phyloP scores from a whole-genome alignment of 192 early-diverging fungal species.

The Obelidium mucronatum region DNA sequence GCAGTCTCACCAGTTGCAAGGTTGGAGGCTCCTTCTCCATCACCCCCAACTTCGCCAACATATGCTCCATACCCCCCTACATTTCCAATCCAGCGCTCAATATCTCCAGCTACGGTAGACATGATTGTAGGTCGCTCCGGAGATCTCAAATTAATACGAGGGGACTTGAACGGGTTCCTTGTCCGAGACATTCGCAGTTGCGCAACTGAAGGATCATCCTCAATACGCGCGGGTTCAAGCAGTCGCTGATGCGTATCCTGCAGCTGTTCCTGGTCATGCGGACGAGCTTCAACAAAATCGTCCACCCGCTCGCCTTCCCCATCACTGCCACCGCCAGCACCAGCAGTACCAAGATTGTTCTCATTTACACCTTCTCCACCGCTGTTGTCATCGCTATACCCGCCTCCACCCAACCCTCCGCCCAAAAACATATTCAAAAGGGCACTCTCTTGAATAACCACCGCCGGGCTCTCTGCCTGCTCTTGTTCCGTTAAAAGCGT shows the following conservation, averaged over 20 bases:
- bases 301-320: background rate
- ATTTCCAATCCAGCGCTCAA: background rate
- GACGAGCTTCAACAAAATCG: background rate
- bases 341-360: background rate
- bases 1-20: background rate
- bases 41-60: background rate
- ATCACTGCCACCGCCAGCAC: background rate
- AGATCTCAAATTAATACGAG: background rate
- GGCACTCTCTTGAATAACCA: background rate
- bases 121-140: background rate
- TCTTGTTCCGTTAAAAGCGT: background rate
- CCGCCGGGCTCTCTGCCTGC: background rate
- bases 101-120: background rate
- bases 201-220: background rate
- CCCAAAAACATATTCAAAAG: conserved; percentile 15
- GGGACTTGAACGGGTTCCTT: background rate
- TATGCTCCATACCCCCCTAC: background rate
- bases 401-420: background rate
- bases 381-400: background rate
- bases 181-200: background rate
- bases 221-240: background rate
- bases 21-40: too few relatives aligned
- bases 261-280: background rate
- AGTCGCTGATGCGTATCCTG: background rate
- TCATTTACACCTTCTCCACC: background rate